Base-by-base conservation (phyloP, 805 yeast species). In the Nakazawaea holstii region DNA sequence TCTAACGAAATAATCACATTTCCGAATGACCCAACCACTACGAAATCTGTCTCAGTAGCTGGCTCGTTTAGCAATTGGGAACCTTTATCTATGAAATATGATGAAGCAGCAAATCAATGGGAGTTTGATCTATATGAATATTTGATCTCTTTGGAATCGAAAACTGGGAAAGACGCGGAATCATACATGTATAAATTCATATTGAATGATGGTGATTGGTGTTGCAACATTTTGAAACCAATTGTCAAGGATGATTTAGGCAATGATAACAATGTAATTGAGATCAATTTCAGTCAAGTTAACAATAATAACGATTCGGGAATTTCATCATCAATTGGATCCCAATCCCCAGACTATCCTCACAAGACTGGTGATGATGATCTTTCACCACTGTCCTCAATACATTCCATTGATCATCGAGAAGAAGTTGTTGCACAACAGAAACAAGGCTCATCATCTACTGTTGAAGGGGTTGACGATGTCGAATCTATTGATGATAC, bases 171-270 rank as follows among this genome's bases (percentile, higher is more conserved):
- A 1, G 44, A 41, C 8, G 41, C 13, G 2, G 58, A 57, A 8
- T 35, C 29, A 40, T 41, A 59, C 35, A 35, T 43, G 41, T 64
- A 60, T 51, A 64, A 64, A 41, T 64, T 59, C 44, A 61, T 64
- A 5, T 52, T 57, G 15, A 53, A 61, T 45, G 59, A 53, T 1
- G 30, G 42, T 3, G 48, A 52, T 10, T 64, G 68, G 68, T 45
- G 61, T 11, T 58, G 59, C 48, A 57, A 61, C 47, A 36, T 35
- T 6, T 14, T 43, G 8, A 46, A 52, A 33, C 55, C 58, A 1
- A 39, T 45, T 5, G 66, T 60, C 44, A 39, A 41, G 1, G 66
- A 63, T 45, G 54, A 17, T 3, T 39, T 46, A 7, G 66, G 66
- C 0, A 60, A 54, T 31, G 52, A 53, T 27, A 64, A 64, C 42